These are phyloP conservation scores for Coemansia sp. DNA, from an alignment of 192 early-diverging fungal species.

Conservation along the genomic window DNA sequence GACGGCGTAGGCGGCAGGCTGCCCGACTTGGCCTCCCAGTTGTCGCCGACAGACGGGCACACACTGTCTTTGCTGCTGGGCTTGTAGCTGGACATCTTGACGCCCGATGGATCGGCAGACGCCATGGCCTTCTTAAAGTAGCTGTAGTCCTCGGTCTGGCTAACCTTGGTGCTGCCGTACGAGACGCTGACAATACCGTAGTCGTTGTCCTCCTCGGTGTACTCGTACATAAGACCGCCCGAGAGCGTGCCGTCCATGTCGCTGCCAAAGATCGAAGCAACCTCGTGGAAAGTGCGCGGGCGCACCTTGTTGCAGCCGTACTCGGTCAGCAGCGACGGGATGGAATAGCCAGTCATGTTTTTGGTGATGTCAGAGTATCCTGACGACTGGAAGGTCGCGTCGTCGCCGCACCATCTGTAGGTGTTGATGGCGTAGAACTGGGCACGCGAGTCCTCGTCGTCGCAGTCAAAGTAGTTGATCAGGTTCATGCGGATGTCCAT, in stretches of 20 bases:
- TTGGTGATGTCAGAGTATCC: conserved; percentile 66
- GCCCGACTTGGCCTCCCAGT: conserved; percentile 58
- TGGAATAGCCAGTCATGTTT: conserved; percentile 60
- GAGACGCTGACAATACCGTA: conserved; percentile 69
- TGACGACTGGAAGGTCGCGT: conserved; percentile 60
- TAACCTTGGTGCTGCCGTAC: conserved; percentile 32
- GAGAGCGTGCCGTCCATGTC: conserved; percentile 69
- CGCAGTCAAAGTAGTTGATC: conserved; percentile 72
- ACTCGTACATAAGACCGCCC: conserved; percentile 76
- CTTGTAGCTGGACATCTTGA: conserved; percentile 59
- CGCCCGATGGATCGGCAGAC: conserved; percentile 54
- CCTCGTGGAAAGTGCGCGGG: conserved; percentile 69
- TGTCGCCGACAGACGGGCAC: conserved; percentile 54
- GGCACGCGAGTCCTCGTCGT: conserved; percentile 55
- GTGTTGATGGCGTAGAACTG: conserved; percentile 77
- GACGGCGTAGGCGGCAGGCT: conserved; percentile 66
- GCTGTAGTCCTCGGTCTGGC: conserved; percentile 59
- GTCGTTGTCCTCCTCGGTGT: conserved; percentile 70
- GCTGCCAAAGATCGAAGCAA: conserved; percentile 64
- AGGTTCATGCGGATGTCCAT: conserved; percentile 64
- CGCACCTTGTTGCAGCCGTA: conserved; percentile 73
- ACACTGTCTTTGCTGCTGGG: conserved; percentile 39
- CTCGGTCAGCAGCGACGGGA: conserved; percentile 72
- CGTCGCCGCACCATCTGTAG: conserved; percentile 76
- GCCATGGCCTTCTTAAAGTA: conserved; percentile 61